Base-by-base conservation (phyloP, 805 yeast genomes). In the Ogataea pini region DNA sequence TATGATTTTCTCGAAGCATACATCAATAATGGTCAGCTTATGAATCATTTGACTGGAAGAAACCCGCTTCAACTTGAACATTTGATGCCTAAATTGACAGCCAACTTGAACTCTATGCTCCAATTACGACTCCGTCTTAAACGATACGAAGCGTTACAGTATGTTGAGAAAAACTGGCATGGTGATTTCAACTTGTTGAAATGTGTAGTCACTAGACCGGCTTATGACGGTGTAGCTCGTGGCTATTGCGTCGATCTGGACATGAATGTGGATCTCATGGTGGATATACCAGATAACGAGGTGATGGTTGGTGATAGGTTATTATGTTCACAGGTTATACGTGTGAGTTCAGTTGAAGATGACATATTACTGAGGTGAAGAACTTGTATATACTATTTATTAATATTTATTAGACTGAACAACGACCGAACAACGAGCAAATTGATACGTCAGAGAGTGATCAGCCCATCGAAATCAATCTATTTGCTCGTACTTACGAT, bases 161-260 rank as follows among this genome's bases (percentile, higher is more conserved):
- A 46, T 18, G 41, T 52, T 9, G 47, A 47, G 24, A n/a, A 47
- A 27, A 27, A 42, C 32, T 31, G 36, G 41, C 34, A n/a, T 49
- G 49, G 43, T 49, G 47, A 47, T 5, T 54, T 54, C 36, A 36
- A 50, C 18, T 58, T 72, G 18, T 65, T 70, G 53, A 66, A 74
- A 47, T 79, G 85, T 57, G 59, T 73, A 3, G 56, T 81, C n/a
- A 67, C 74, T 2, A 71, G 72, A 10, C 60, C 66, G 8, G 60
- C 56, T 13, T 36, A 51, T 4, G 52, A 62, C 1, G 60, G 55
- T 2, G 38, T 75, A 1, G 70, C 70, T n/a, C 63, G 63, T 33
- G 84, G 72, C 0, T 78, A 68, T 57, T 80, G 85, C 51, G 54
- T 62, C 44, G 80, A 78, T 25, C 60, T 76, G 27, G 76, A 71